A percentile compares a stretch with the other conserved stretches of the same genome.
These are phyloP conservation scores for Pichia norvegensis DNA, from an alignment of 1,139 yeast genomes.

Conservation along the genomic window DNA sequence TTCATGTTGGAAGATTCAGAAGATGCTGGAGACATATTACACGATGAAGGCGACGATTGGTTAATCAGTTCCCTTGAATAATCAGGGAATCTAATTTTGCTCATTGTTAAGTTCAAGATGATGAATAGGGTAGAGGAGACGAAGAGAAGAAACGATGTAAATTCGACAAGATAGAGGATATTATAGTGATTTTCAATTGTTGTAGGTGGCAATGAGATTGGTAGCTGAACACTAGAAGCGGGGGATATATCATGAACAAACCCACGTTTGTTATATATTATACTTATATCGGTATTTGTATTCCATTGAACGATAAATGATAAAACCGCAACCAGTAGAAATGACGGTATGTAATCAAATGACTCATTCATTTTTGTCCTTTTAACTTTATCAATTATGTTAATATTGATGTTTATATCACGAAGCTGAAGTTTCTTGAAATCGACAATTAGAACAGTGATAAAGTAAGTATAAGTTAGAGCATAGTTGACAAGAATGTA, in stretches of 20 bases:
- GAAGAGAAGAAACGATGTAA: slow-evolving; percentile 35
- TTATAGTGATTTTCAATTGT: slow-evolving; percentile 30
- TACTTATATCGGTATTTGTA: not conserved
- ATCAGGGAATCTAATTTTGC: slow-evolving; percentile 13
- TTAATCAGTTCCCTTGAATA: not conserved
- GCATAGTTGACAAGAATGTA: slow-evolving; percentile 44
- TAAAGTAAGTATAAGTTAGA: slow-evolving; percentile 54
- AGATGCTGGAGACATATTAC: not conserved
- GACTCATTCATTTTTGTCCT: slow-evolving; percentile 26
- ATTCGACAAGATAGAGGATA: slow-evolving; percentile 36
- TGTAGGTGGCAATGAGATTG: not conserved
- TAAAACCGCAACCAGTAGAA: not conserved
- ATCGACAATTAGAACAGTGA: slow-evolving; percentile 62
- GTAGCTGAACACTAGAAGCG: not conserved
- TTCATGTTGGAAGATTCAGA: not conserved
- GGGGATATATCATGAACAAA: not conserved
- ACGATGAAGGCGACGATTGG: not conserved
- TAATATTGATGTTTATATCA: slow-evolving; percentile 28
- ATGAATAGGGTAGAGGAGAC: slow-evolving; percentile 34
- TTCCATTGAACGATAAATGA: slow-evolving; percentile 7
- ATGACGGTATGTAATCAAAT: not conserved
- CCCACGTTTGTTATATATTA: slow-evolving; percentile 20
- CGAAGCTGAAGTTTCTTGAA: slow-evolving; percentile 54
- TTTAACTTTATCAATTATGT: not conserved
- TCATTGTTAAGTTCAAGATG: slow-evolving; percentile 28